phyloP scores from a whole-genome alignment of 768 basidiomycete species.

The Rossbeevera mucosa region DNA sequence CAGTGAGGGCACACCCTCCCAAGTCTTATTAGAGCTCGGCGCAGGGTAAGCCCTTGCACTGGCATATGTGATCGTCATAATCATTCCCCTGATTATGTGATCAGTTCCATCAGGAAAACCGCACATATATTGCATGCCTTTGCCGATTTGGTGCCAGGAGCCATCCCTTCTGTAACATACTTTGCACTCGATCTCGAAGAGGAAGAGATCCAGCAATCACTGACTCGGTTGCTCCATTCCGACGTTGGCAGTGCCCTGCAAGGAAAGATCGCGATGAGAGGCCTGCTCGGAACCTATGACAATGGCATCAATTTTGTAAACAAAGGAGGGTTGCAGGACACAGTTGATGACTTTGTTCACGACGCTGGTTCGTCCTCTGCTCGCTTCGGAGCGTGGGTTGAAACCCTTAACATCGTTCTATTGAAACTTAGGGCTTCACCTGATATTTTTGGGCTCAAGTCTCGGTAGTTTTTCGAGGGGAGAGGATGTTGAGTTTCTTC shows the following conservation, averaged over 20 bases:
- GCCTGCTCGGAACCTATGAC: constrained; percentile 94
- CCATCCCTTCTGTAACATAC: constrained; percentile 61
- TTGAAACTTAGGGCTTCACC: constrained; percentile 50
- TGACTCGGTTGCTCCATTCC: constrained; percentile 60
- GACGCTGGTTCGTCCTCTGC: constrained; percentile 1
- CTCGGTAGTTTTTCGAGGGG: constrained; percentile 82
- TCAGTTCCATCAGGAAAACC: constrained; percentile 83
- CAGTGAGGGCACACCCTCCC: constrained; percentile 34
- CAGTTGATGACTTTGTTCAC: not conserved
- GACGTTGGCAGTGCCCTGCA: constrained; percentile 55
- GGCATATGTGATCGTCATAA: not conserved
- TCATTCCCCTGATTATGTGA: constrained; percentile 9
- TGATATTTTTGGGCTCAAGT: constrained; percentile 89
- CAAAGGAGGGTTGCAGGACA: constrained; percentile 30
- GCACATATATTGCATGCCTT: constrained; percentile 75
- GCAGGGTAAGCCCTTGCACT: constrained; percentile 68
- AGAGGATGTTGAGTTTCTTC: constrained; percentile 69
- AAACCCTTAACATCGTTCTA: constrained; percentile 28
- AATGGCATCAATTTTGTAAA: constrained; percentile 78
- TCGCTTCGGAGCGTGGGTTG: constrained; percentile 10
- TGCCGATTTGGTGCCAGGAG: constrained; percentile 45
- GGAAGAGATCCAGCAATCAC: constrained; percentile 76
- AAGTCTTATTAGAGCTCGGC: constrained; percentile 83
- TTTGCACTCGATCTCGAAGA: constrained; percentile 93
- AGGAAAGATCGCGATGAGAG: constrained; percentile 75